phyloP scores from a whole-genome alignment of 352 stramenopile species.

The Phytophthora brassicae region DNA sequence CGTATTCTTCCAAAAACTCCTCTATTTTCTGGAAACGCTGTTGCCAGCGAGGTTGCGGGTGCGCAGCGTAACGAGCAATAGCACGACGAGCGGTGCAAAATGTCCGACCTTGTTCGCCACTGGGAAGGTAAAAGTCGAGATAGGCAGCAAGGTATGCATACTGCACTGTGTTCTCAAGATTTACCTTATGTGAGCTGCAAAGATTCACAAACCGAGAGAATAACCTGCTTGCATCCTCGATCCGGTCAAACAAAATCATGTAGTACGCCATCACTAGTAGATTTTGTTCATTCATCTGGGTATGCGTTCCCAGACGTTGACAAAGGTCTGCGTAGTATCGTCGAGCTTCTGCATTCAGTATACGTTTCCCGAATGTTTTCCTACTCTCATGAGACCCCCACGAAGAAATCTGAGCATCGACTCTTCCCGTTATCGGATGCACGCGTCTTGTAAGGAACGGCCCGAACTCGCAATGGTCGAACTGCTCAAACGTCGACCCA shows the following conservation, averaged over 20 bases:
- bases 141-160: conserved; percentile 67
- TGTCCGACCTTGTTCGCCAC: conserved; percentile 1
- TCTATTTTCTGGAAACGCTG: conserved; percentile 44
- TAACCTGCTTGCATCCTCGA: conserved; percentile 34
- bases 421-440: conserved; percentile 34
- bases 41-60: conserved; percentile 49
- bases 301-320: conserved; percentile 36
- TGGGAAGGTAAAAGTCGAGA: conserved; percentile 50
- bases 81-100: conserved; percentile 44
- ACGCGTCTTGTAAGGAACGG: conserved; percentile 44
- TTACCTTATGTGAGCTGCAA: neutral
- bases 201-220: conserved; percentile 32
- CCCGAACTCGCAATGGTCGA: conserved; percentile 54
- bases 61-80: conserved; percentile 36
- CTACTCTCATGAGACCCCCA: neutral
- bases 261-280: conserved; percentile 53
- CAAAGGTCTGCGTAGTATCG: conserved; percentile 48
- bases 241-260: conserved; percentile 49
- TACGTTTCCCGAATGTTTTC: conserved; percentile 23
- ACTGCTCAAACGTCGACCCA: conserved; percentile 20
- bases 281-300: conserved; percentile 25
- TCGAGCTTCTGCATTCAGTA: conserved; percentile 42
- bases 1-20: conserved; percentile 48
- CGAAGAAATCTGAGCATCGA: conserved; percentile 6
- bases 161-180: conserved; percentile 35